Base-by-base conservation (phyloP, 1,284 basidiomycete genomes). In the Trametes hirsuta region DNA sequence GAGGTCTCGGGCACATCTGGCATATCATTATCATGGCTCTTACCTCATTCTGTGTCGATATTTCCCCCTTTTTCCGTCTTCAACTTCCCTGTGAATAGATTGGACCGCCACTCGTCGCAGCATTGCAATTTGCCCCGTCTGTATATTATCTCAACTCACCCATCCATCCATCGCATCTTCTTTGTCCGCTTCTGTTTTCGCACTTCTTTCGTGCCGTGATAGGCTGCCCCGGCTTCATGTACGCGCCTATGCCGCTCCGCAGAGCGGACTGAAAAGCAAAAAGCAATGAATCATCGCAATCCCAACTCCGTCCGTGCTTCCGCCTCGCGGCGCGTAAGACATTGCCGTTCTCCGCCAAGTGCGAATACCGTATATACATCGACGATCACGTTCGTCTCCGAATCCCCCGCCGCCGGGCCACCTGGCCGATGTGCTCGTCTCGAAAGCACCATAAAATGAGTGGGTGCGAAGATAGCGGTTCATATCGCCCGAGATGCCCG, bases 171-270 rank as follows among this genome's bases (percentile, higher is more conserved):
- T 22, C 58, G 59, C 61, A 64, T 58, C 56, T 66, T 46, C 56
- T 61, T 58, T 40, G 8, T 25, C 45, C 40, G 14, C 40, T 42
- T 53, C 55, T 57, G 50, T 50, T 47, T 59, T 61, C 53, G 48
- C 55, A 56, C 58, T 66, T 64, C 49, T 63, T 64, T 56, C 66
- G 52, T 54, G 47, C 58, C 61, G 47, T 59, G 64, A 52, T 55
- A 40, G 55, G 52, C 39, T 40, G 61, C 36, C 48, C 55, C 51
- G 41, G 39, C 24, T 49, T 49, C 62, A 66, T 66, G 63, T 62
- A 66, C 42, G 39, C 52, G 51, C 51, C 61, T 69, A 57, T 65
- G 68, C 64, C 69, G 68, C 68, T 70, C 71, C 69, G 69, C 66
- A 69, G 71, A 69, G 69, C 71, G 69, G 67, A 66, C 65, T 47